Percentiles rank a stretch among this genome's conserved stretches.
Evolutionary conservation across 768 basidiomycete genomes (phyloP).

Genomic region (Termitomyces heimii): DNA sequence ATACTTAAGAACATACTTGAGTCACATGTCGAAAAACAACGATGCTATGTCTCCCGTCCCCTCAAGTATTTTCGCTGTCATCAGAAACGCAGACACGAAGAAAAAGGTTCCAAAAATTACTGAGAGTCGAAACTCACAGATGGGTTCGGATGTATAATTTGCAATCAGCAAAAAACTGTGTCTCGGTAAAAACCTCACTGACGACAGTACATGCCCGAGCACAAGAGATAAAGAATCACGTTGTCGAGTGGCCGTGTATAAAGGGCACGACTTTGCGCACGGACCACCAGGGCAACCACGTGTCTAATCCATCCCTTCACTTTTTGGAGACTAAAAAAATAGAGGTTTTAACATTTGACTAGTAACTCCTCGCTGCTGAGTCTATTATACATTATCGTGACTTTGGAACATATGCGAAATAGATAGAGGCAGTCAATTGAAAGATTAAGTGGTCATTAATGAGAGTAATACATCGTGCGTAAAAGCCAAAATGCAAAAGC

Average conservation of each 20-base stretch:
- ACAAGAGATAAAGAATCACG: conserved; percentile 65
- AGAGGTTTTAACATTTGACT: too few relatives aligned
- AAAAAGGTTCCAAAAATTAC: conserved; percentile 82
- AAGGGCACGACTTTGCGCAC: conserved; percentile 30
- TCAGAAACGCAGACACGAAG: neutral
- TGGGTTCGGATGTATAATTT: conserved; percentile 96
- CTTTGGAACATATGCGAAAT: neutral
- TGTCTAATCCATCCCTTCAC: neutral
- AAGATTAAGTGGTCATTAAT: conserved; percentile 5
- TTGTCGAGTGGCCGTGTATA: conserved; percentile 29
- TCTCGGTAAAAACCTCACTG: conserved; percentile 95
- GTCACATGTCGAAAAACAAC: neutral
- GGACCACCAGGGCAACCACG: conserved; percentile 32
- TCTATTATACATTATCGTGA: neutral
- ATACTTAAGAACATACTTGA: neutral
- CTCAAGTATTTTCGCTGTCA: neutral
- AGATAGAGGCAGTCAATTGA: neutral
- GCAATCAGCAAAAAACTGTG: conserved; percentile 95
- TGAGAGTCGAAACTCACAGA: conserved; percentile 82
- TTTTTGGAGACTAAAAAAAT: too few relatives aligned
- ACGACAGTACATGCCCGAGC: conserved; percentile 94
- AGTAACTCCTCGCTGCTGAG: too few relatives aligned
- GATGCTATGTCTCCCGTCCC: neutral
- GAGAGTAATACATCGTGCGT: conserved; percentile 12
- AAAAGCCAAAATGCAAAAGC: conserved; percentile 1